Evolutionary conservation across 352 stramenopile genomes (phyloP).

Genomic region (Globisporangium recalcitrans): DNA sequence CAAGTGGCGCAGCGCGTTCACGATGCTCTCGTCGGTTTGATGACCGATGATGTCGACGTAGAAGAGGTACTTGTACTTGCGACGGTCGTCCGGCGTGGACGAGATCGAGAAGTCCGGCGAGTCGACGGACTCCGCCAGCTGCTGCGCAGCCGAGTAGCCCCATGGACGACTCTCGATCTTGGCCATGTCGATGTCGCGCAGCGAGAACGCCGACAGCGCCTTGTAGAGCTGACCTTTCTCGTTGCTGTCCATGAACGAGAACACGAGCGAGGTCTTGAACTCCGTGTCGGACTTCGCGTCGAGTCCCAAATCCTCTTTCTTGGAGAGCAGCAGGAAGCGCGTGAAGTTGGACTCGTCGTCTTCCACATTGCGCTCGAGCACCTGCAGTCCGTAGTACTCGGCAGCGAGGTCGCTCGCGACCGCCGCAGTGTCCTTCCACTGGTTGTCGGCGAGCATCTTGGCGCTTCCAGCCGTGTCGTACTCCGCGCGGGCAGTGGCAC

Average conservation of each 20-base stretch:
- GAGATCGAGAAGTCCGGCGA: constrained; percentile 29
- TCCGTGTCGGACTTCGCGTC: constrained; percentile 28
- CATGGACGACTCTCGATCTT: constrained; percentile 76
- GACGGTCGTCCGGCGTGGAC: constrained; percentile 22
- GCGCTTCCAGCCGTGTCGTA: constrained; percentile 97
- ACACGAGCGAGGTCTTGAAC: constrained; percentile 74
- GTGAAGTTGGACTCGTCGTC: constrained; percentile 93
- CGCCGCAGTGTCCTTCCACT: constrained; percentile 82
- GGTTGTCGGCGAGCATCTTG: constrained; percentile 94
- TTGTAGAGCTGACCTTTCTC: constrained; percentile 58
- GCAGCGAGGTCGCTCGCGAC: constrained; percentile 95
- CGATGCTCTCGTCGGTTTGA: constrained; percentile 55
- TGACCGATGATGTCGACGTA: constrained; percentile 70
- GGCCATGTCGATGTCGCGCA: constrained; percentile 55
- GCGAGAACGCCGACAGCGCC: constrained; percentile 53
- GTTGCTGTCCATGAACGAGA: constrained; percentile 65
- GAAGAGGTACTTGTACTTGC: constrained; percentile 79
- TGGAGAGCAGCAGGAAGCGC: constrained; percentile 86
- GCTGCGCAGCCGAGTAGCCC: constrained; percentile 51
- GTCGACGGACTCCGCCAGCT: constrained; percentile 30
- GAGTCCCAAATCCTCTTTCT: constrained; percentile 39
- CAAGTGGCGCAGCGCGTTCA: constrained; percentile 72
- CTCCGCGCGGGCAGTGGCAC: constrained; percentile 74
- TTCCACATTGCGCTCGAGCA: constrained; percentile 84
- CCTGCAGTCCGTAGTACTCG: constrained; percentile 91